Base-by-base conservation (phyloP, 2,329 filamentous ascomycete species). In the Chlorencoelia australis region DNA sequence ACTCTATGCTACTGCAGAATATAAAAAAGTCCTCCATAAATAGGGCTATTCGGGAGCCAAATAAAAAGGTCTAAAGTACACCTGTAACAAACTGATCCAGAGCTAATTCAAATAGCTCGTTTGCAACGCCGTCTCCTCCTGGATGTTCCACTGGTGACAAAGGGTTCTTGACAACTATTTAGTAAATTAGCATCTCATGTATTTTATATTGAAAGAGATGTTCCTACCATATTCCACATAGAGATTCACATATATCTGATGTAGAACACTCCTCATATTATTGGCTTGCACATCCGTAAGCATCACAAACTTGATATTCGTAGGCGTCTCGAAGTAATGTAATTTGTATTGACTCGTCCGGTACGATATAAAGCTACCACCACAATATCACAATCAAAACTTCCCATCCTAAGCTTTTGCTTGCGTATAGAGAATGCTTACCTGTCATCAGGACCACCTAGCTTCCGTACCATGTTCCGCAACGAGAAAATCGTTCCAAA, bases 261-360 rank as follows among this genome's bases (percentile, higher is more conserved):
- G 88, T 54, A 98, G 64, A 15, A 94, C 89, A 51, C 93, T 86
- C 29, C 88, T 76, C 76, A 98, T 89, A 61, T 87, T 95, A 48
- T 82, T 74, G 40, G 85, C 83, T 48, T 77, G 82, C 24, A 83
- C 84, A 63, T 96, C 91, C 16, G 91, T 96, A 56, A 96, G 70
- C 79, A 98, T 85, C 56, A 95, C 87, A 57, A 96, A 93, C 57
- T 94, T 93, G 61, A 94, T 79, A 59, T 85, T 93, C 35, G 87
- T 91, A 1, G 88, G 87, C 9, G 91, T 96, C 68, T 98, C 91
- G 70, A 95, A 98, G 68, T 94, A 98, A 65, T 98, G 91, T 52
- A 98, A 74, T 65, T 95, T 95, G 71, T 98, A 98, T 62, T 94
- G 82, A 49, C 73, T 83, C 35, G 91, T 98, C 51, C 86, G 82